phyloP scores from a whole-genome alignment of 257 asterid species.

The Solanum lycopersicoides region DNA sequence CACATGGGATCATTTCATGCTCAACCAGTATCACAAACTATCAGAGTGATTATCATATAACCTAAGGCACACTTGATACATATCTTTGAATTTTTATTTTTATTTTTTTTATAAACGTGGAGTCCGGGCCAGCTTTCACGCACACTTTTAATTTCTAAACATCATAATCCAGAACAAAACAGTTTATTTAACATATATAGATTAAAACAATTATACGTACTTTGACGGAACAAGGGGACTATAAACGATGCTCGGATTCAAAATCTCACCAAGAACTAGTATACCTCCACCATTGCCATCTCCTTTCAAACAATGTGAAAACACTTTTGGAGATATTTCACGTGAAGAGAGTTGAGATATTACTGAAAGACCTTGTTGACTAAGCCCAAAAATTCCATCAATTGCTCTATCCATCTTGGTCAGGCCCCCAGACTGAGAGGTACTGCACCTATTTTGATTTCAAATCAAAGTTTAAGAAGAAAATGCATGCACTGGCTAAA shows the following conservation, averaged over 20 bases:
- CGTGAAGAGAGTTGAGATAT: constrained; percentile 69
- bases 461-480: background rate
- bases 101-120: no score
- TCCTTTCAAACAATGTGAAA: constrained; percentile 90
- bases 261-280: constrained; percentile 89
- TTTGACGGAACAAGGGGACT: constrained; percentile 94
- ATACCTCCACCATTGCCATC: constrained; percentile 81
- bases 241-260: constrained; percentile 77
- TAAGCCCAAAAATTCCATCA: constrained; percentile 91
- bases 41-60: background rate
- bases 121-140: no score
- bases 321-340: constrained; percentile 68
- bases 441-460: constrained; percentile 68
- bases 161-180: constrained; percentile 3
- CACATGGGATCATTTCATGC: background rate
- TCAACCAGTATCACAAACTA: background rate
- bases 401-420: constrained; percentile 78
- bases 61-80: background rate
- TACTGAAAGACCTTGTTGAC: constrained; percentile 64
- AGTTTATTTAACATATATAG: constrained; percentile 3
- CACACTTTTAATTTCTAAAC: background rate
- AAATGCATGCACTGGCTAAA: background rate
- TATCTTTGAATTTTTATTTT: background rate
- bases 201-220: constrained; percentile 44
- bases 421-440: constrained; percentile 64